Evolutionary conservation across 108 stramenopile genomes (phyloP), one percentile per base, ranked within the genome.

Genomic region (Skeletonema tropicum): DNA sequence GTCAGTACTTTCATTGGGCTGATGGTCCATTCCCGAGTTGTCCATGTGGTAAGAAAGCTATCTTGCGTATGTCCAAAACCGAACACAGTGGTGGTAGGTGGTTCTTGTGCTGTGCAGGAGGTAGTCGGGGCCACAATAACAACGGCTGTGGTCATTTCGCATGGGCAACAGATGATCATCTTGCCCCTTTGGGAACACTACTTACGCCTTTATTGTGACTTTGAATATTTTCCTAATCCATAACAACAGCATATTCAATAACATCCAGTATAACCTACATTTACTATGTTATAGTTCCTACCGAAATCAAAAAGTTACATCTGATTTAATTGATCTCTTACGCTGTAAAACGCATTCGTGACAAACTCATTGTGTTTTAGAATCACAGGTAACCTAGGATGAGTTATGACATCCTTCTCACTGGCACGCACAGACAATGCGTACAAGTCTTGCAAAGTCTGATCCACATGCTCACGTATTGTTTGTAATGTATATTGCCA

Each of bases 1-100:
- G 87, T 66, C 74, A 81, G 5, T 86, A 75, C 39, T 90, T 90
- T 68, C 15, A 14, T 25, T 90, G 89, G 89, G 89, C 89, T n/a
- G 89, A 90, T 71, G 23, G 17, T 2, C 58, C 71, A 17, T 84
- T 88, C 61, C 80, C 89, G 0, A 38, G 23, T 26, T 89, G 88
- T 71, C 35, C 52, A 29, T 86, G 85, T 60, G 60, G 75, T 12
- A 63, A 21, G 12, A 86, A 76, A 46, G 17, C 81, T 26, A 57
- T 85, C 10, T 72, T 90, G 13, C 68, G 85, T 1, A 68, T 88
- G 31, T 84, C 83, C 0, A 90, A 90, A 49, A 90, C 85, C 5
- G 83, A 82, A 55, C 62, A 46, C 9, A 85, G 79, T 33, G 87
- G 85, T 48, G 89, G 89, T 0, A 58, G 71, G 31, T 90, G 89